Base-by-base conservation (phyloP, 306 rosid genomes). In the Prunus padus region DNA sequence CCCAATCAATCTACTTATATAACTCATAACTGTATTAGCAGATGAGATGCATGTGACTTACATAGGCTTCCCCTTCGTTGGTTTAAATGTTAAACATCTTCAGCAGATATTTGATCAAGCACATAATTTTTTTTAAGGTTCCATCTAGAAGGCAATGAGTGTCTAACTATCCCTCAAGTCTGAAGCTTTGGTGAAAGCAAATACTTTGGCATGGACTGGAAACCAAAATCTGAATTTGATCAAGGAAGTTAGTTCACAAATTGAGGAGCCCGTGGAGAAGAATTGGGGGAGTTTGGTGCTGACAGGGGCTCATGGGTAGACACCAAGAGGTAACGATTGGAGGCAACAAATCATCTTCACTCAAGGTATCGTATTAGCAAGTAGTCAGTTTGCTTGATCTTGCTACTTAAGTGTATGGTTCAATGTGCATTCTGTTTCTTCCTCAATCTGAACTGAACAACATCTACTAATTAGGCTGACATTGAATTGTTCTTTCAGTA, bases 311-410 rank as follows among this genome's bases (percentile, higher is more conserved):
- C 68, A 2, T 20, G 93, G 96, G 82, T 51, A 79, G 83, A 76
- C 73, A 60, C 59, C 82, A 87, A 84, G 94, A 91, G 76, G 97
- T 92, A 73, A 86, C 82, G 42, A 85, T 87, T 62, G 74, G 84
- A 69, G 82, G 82, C 82, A 77, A 81, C 76, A 68, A 79, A 72
- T 63, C 81, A 77, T 79, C 91, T 71, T 47, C 81, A 51, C 42
- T 83, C 80, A 72, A 71, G 91, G 91, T 88, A 89, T n/a, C 18
- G 62, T 30, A 42, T 67, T 54, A 49, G 23, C 64, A 26, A 65
- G 60, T 59, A 59, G 37, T 8, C 9, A 10, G 52, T 37, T 55
- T 20, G 40, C 40, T 52, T 19, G 46, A 33, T 55, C 69, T 78
- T 47, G 56, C 72, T 26, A n/a, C 71, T 52, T 73, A 47, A 37